Conservation (phyloP, 2,329 filamentous ascomycete species). For the Ophiostoma montium region DNA sequence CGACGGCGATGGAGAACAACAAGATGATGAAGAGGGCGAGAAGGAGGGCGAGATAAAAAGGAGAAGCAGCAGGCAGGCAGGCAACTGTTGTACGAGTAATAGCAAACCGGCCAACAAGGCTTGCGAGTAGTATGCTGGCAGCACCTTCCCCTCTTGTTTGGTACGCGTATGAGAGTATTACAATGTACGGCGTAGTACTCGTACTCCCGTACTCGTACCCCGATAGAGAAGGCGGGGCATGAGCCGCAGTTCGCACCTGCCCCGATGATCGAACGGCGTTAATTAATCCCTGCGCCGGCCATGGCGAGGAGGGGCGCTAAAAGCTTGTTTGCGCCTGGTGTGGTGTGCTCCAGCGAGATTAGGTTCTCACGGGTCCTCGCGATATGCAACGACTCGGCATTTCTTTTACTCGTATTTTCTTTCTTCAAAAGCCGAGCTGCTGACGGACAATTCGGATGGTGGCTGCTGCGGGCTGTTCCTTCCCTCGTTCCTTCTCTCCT, state of each 20-base stretch:
- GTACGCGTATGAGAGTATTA: not conserved
- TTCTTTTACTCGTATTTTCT: too few relatives aligned
- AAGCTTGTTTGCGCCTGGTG: too few relatives aligned
- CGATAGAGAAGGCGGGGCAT: slow-evolving; percentile 2
- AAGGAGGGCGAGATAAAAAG: not conserved
- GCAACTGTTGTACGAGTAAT: not conserved
- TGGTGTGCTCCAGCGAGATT: too few relatives aligned
- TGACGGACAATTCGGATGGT: too few relatives aligned
- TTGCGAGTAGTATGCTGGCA: not conserved
- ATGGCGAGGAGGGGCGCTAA: not conserved
- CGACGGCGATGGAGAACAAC: too few relatives aligned
- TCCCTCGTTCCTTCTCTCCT: too few relatives aligned
- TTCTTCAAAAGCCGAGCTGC: too few relatives aligned
- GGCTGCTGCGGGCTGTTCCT: too few relatives aligned
- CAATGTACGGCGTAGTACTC: too few relatives aligned
- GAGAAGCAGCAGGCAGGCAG: not conserved
- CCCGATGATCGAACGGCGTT: not conserved
- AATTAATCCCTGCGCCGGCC: not conserved
- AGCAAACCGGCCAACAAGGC: not conserved
- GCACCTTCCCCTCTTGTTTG: not conserved
- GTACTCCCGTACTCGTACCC: too few relatives aligned
- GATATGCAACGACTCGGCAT: too few relatives aligned
- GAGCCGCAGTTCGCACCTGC: not conserved
- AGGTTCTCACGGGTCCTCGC: too few relatives aligned
- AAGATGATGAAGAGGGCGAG: not conserved